Conservation (phyloP, 2,329 filamentous ascomycete species). For the Colletotrichum sidae region DNA sequence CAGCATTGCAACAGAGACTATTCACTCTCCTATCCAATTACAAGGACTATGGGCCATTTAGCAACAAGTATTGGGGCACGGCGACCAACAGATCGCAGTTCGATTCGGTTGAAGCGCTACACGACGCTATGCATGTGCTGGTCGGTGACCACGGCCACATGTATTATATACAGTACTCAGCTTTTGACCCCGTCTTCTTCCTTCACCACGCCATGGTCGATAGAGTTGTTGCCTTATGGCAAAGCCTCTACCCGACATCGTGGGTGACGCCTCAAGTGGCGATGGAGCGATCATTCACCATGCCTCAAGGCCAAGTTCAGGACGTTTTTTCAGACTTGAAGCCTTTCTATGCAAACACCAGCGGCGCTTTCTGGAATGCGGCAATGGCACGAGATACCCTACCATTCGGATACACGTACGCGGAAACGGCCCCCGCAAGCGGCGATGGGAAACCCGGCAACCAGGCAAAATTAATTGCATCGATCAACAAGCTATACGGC, state of each 20-base stretch:
- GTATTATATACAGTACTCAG: constrained; percentile 76
- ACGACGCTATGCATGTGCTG: constrained; percentile 71
- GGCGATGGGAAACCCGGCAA: constrained; percentile 50
- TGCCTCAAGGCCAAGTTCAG: constrained; percentile 63
- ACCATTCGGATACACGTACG: constrained; percentile 80
- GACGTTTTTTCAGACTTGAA: constrained; percentile 69
- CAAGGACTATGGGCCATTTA: constrained; percentile 74
- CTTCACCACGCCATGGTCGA: constrained; percentile 83
- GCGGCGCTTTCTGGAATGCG: constrained; percentile 76
- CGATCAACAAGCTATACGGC: constrained; percentile 66
- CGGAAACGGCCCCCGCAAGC: constrained; percentile 61
- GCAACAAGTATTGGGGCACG: constrained; percentile 74
- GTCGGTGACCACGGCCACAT: constrained; percentile 74
- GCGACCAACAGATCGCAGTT: constrained; percentile 59
- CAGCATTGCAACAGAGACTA: constrained; percentile 70
- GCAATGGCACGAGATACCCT: constrained; percentile 68
- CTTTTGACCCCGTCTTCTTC: constrained; percentile 85
- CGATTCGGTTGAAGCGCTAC: constrained; percentile 75
- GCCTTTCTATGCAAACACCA: constrained; percentile 72
- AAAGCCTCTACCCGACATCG: constrained; percentile 75
- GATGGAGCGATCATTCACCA: constrained; percentile 71
- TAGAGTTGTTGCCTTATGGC: constrained; percentile 81
- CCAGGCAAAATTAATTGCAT: constrained; percentile 56
- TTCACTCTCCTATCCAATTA: constrained; percentile 77
- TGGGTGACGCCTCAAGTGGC: constrained; percentile 71